phyloP scores from a whole-genome alignment of 1,139 yeast genomes.

The Candida tropicalis region DNA sequence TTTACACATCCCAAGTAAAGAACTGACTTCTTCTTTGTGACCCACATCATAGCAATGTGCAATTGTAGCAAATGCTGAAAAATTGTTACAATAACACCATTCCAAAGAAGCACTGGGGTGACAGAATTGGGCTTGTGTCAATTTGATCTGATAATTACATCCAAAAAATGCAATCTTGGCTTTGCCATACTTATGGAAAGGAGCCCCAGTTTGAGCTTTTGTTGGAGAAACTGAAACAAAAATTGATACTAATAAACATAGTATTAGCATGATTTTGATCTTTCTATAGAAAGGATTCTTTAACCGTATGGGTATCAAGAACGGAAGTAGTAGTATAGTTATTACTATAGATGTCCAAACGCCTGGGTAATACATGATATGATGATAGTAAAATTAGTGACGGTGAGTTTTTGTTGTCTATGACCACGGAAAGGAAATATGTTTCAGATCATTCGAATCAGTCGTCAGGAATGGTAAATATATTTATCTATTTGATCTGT shows the following conservation, averaged over 20 bases:
- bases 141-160: slow-evolving; percentile 31
- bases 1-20: slow-evolving; percentile 32
- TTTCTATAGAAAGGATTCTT: slow-evolving; percentile 16
- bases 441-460: background rate
- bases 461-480: background rate
- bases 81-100: slow-evolving; percentile 33
- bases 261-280: slow-evolving; percentile 17
- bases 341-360: slow-evolving; percentile 22
- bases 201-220: slow-evolving; percentile 38
- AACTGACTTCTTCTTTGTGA: slow-evolving; percentile 25
- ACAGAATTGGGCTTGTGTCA: slow-evolving; percentile 29
- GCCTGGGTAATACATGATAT: slow-evolving; percentile 25
- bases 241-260: slow-evolving; percentile 23
- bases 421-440: background rate
- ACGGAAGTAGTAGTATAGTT: slow-evolving; percentile 22
- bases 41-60: slow-evolving; percentile 36
- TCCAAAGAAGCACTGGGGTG: slow-evolving; percentile 14
- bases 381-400: background rate
- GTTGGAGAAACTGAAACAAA: slow-evolving; percentile 34
- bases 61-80: slow-evolving; percentile 43
- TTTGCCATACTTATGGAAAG: slow-evolving; percentile 32
- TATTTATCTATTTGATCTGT: slow-evolving; percentile 2
- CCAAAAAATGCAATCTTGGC: slow-evolving; percentile 33
- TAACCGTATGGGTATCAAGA: slow-evolving; percentile 21
- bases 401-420: background rate